Evolutionary conservation across 2,329 filamentous ascomycete species (phyloP), one percentile per base, ranked within the genome.

Genomic region (Talaromyces rugulosus): DNA sequence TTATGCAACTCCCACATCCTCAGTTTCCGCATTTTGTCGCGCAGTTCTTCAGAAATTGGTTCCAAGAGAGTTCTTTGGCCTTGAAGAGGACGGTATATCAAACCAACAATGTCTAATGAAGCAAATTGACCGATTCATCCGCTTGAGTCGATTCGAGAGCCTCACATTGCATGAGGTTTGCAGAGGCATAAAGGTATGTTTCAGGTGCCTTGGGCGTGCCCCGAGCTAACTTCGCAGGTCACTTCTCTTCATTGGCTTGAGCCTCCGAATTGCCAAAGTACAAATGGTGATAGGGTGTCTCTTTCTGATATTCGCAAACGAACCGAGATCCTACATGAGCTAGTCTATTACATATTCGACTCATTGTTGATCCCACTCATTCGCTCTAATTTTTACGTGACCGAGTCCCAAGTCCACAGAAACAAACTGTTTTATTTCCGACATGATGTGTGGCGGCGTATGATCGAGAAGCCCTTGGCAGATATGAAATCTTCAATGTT

Each of bases 321-420:
- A 11, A 80, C 79, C 30, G 90, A 97, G 70, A 82, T 98, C 0
- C 85, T 97, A 56, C 77, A 87, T 59, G 95, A 99, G 73, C 87
- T 98, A 62, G 70, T 98, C 6, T 98, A 97, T 77, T 99, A 93
- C 72, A 67, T 96, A 4, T 95, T 99, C 69, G 95, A 99, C 75
- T 97, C 93, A 0, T 82, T 97, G 27, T 72, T 99, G 61, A 90
- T 98, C 68, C 94, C 95, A 9, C 82, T 99, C 7, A 84, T 98
- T 55, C 87, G 91, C 36, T 87, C 86, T 65, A 93, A 95, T 70
- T 99, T 99, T 70, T 94, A 98, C 71, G 90, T 97, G 42, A 99
- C 95, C 0, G 95, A 99, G 74, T 95, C 92, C 0, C 92, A 87
- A 65, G 81, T 82, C 1, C 87, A 96, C 71, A 87, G 89, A 16